Base-by-base conservation (phyloP, 441 rosid species). In the Arabidopsis lyrata region DNA sequence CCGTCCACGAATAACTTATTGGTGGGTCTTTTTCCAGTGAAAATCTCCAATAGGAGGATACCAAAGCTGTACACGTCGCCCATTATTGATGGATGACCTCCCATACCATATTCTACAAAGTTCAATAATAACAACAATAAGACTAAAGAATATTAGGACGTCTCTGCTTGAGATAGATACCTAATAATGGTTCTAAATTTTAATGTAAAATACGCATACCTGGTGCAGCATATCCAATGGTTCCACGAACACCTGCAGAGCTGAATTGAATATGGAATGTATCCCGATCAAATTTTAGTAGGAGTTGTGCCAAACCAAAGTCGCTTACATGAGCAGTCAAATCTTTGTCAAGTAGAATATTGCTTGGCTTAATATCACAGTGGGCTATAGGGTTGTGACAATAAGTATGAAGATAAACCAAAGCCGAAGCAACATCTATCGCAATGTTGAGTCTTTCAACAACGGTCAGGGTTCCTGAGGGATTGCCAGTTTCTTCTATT, bases 201-300 rank as follows among this genome's bases (percentile, higher is more conserved):
- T 13, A 22, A 66, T 50, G 44, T 18, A 42, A 39, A 6, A 39
- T 45, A 4, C 29, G 16, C 2, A 42, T 68, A 68, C 73, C 73
- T 54, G 64, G 64, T 50, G 78, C 78, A 20, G 72, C 75, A 49
- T 80, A 82, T 3, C 85, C 83, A 4, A 68, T 41, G 29, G 82
- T 77, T 65, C 77, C 85, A 53, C 64, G 49, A 0, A 80, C 58
- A 35, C 80, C 72, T 2, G 59, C 16, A 0, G 85, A 76, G 70
- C 83, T 82, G 31, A 41, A 45, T 0, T 59, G 68, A 29, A 6
- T 38, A 11, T 27, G 32, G 48, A 20, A 63, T 8, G 63, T 12
- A 7, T 62, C 57, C 13, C 5, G 14, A 29, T 55, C 57, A 18
- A 71, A 68, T 55, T 70, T 42, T 1, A 74, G 50, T 5, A 80